Base-by-base conservation (phyloP, 2,329 filamentous ascomycete genomes). In the Aspergillus costaricaensis region DNA sequence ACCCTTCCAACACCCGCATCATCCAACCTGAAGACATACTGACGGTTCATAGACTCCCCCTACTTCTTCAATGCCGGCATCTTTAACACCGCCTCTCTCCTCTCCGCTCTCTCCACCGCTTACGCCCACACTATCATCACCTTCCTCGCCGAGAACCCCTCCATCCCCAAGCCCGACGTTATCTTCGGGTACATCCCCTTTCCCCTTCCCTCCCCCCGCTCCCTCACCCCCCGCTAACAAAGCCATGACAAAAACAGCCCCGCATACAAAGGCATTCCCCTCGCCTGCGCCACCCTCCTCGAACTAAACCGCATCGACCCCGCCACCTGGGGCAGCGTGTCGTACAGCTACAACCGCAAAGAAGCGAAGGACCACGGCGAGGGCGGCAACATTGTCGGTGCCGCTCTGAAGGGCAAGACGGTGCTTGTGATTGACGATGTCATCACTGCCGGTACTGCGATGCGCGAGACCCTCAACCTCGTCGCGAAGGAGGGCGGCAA, bases 1-100 rank as follows among this genome's bases (percentile, higher is more conserved):
- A n/a, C 39, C 52, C 38, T 23, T 21, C 23, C 12, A 5, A 8
- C 4, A 23, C 21, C 39, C 6, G 44, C 36, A 30, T 2, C 15
- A 17, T 23, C 23, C 7, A 39, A 19, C 23, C n/a, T 10, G 27
- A 30, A 30, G 27, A 53, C 17, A 21, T 9, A 55, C 25, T 14
- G 25, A 25, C 4, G 47, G n/a, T 21, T 6, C 5, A 21, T 4
- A 55, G 74, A 78, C 70, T 96, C 92, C 12, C 95, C 95, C 44
- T 98, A 98, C 85, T 98, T 98, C 83, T 96, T 98, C 87, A 97
- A 96, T 78, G 92, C 93, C 50, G 92, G 93, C 62, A 87, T 91
- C 70, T 96, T 98, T 79, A 92, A 95, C 83, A 88, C 88, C 55
- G 90, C 89, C 21, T 84, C 88, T 63, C 86, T 96, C 30, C 86